These are phyloP conservation scores for Solanum neorickii DNA, from an alignment of 257 asterid species.

Conservation along the genomic window DNA sequence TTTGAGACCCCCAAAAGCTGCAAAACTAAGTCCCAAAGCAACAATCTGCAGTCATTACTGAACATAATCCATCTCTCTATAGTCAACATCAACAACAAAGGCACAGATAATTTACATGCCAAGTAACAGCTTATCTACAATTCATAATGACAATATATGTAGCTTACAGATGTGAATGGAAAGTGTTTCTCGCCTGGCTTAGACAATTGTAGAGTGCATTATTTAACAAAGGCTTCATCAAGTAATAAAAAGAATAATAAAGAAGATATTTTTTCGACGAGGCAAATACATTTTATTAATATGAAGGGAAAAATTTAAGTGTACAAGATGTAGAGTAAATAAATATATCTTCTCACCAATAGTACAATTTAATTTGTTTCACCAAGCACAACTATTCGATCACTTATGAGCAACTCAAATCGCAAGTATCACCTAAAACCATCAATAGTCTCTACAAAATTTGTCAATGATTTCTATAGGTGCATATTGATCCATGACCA, in stretches of 20 bases:
- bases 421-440: not conserved
- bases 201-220: not conserved
- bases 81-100: not conserved
- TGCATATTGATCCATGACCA: not conserved
- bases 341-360: not conserved
- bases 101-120: not conserved
- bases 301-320: not conserved
- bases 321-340: not conserved
- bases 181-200: not conserved
- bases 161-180: not conserved
- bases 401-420: not conserved
- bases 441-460: not conserved
- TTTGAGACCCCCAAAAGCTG: not conserved
- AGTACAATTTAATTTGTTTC: not conserved
- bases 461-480: not conserved
- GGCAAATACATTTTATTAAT: not conserved
- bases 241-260: not conserved
- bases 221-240: not conserved
- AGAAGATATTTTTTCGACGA: not conserved
- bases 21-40: not conserved
- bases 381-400: not conserved
- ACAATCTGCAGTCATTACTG: not conserved
- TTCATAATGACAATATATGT: not conserved
- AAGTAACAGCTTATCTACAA: not conserved
- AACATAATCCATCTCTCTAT: not conserved